Conservation (phyloP, 192 early-diverging fungal genomes). For the Coemansia sp. region DNA sequence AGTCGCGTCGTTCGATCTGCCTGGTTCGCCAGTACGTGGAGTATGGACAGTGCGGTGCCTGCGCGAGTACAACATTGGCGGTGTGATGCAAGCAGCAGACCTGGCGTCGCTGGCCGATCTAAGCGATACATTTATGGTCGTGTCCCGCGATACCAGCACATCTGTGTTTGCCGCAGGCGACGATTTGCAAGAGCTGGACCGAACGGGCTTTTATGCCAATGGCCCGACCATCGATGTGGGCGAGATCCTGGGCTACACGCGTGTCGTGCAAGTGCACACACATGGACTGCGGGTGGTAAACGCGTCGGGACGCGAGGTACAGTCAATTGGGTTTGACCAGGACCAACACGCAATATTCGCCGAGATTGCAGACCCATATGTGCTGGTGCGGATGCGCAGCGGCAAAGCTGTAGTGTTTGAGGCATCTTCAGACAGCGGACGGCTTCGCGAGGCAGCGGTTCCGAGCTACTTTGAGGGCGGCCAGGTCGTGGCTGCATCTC, state of each 20-base stretch:
- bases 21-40: conserved; percentile 41
- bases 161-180: conserved; percentile 77
- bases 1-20: conserved; percentile 58
- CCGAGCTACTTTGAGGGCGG: conserved; percentile 10
- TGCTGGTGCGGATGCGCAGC: conserved; percentile 67
- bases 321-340: conserved; percentile 17
- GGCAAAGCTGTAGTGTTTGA: conserved; percentile 64
- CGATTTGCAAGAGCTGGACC: conserved; percentile 74
- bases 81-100: conserved; percentile 43
- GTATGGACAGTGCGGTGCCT: conserved; percentile 47
- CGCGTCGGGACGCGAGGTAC: conserved; percentile 42
- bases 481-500: conserved; percentile 20
- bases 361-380: conserved; percentile 77
- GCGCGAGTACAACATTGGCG: conserved; percentile 49
- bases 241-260: conserved; percentile 65
- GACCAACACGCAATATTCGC: conserved; percentile 64
- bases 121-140: conserved; percentile 42
- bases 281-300: conserved; percentile 72
- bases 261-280: conserved; percentile 83
- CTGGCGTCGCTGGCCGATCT: conserved; percentile 26
- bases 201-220: conserved; percentile 67
- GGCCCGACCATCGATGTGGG: conserved; percentile 80
- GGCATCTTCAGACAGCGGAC: conserved; percentile 55
- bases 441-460: conserved; percentile 16
- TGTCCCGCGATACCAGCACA: conserved; percentile 38